Evolutionary conservation across 176 grass and related monocot species (phyloP), one percentile per base, ranked within the genome.

Genomic region (Typha latifolia): DNA sequence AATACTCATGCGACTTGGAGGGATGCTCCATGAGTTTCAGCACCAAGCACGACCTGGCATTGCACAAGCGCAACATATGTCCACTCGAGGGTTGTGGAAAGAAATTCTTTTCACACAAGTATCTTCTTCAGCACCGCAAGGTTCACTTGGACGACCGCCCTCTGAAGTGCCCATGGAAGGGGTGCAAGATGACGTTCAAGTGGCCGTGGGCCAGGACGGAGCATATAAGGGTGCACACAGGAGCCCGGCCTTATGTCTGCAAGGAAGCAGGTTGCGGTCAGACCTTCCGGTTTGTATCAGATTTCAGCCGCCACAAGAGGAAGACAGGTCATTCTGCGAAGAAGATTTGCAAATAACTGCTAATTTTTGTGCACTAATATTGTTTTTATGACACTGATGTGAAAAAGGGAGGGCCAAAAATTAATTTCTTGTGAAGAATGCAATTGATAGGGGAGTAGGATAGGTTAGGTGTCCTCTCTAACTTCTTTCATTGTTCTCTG

Each of bases 161-260:
- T 34, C 86, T 99, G 15, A 84, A 76, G 34, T 99, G 94, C 77
- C 67, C 74, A 24, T 90, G 79, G 79, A 74, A 80, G 59, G 94
- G 89, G 43, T 99, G 94, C 65, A 85, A 87, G 32, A 99, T 93
- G 79, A 82, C 89, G 49, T 99, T 99, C 71, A 99, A 99, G 70
- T 99, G 94, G 94, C 83, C 94, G 78, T 99, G 94, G 94, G 94
- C 94, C 3, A 78, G 86, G 55, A 99, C 94, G 20, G 94, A 99
- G 31, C 94, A 99, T 77, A 90, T 99, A 72, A 83, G 94, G 55
- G 94, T 99, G 16, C 94, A 99, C 62, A 93, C 94, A 0, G 94
- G 94, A 20, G 94, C 81, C 52, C 72, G 94, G 10, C 94, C 94
- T 6, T 99, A 99, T 14, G 77, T 80, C 12, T 99, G 94, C 79